Evolutionary conservation across 139 green algal species (phyloP).

Genomic region (Yamagishiella unicocca): DNA sequence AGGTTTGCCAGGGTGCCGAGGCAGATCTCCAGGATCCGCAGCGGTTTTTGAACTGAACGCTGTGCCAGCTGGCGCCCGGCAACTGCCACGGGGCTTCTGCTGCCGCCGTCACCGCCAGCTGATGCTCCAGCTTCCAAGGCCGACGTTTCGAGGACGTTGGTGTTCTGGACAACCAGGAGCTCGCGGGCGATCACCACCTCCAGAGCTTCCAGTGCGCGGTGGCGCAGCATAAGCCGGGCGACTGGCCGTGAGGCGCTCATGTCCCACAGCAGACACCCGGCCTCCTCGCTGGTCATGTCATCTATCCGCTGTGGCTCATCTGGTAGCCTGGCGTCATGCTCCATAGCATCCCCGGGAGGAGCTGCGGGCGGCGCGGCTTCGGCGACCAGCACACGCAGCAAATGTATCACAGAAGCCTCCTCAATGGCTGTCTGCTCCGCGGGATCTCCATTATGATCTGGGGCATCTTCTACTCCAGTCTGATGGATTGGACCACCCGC

Average conservation of each 20-base stretch:
- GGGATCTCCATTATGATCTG: background rate
- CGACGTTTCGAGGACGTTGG: too few species aligned
- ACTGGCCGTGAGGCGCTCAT: conserved; percentile 5
- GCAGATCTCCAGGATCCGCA: conserved; percentile 36
- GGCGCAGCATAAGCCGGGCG: background rate
- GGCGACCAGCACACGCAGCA: conserved; percentile 3
- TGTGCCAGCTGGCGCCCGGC: too few species aligned
- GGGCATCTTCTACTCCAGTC: background rate
- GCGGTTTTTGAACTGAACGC: background rate
- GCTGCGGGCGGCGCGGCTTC: background rate
- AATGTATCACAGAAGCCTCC: conserved; percentile 26
- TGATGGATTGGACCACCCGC: background rate
- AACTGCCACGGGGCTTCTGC: too few species aligned
- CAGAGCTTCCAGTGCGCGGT: conserved; percentile 20
- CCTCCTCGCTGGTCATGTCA: conserved; percentile 1
- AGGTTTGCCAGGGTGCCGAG: conserved; percentile 17
- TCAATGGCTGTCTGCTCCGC: conserved; percentile 23
- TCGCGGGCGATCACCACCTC: background rate
- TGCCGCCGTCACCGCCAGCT: background rate
- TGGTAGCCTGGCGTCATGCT: background rate
- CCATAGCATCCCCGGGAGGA: background rate
- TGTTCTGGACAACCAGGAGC: background rate
- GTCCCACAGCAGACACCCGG: conserved; percentile 40
- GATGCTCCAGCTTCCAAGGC: too few species aligned
- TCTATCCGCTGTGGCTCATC: background rate